Conservation (phyloP, 371 early-diverging fungal species). For the Mortierella sp. region DNA sequence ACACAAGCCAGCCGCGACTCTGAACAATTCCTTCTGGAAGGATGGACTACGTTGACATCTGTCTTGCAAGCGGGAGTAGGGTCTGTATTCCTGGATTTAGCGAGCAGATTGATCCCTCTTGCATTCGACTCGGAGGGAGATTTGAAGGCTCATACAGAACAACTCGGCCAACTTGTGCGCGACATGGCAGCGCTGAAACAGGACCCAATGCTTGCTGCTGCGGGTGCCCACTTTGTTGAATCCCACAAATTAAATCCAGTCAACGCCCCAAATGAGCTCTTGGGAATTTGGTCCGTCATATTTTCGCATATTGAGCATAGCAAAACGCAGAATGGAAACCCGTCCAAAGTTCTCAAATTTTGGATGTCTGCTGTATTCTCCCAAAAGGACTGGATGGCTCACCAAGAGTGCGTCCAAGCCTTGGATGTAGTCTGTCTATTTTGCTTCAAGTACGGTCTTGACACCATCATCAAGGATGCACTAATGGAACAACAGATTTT, state of each 20-base stretch:
- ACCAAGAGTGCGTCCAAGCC: conserved; percentile 35
- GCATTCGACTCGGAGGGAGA: conserved; percentile 60
- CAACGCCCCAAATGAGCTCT: conserved; percentile 12
- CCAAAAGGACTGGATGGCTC: conserved; percentile 53
- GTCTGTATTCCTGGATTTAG: conserved; percentile 43
- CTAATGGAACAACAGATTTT: conserved; percentile 50
- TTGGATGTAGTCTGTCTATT: conserved; percentile 38
- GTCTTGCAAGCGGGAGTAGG: conserved; percentile 61
- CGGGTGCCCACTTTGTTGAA: conserved; percentile 24
- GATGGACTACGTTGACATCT: conserved; percentile 63
- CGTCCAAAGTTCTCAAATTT: conserved; percentile 24
- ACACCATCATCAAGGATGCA: conserved; percentile 28
- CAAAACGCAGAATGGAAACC: background rate
- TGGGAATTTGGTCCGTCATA: conserved; percentile 27
- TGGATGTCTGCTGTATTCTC: conserved; percentile 43
- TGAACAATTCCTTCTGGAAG: conserved; percentile 64
- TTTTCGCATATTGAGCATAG: conserved; percentile 17
- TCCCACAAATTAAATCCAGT: background rate
- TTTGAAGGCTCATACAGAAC: conserved; percentile 51
- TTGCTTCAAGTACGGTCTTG: conserved; percentile 31
- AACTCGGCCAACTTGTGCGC: conserved; percentile 55
- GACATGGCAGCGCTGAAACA: conserved; percentile 52
- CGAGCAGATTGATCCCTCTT: conserved; percentile 11
- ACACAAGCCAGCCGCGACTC: conserved; percentile 66
- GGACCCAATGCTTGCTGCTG: conserved; percentile 60